Evolutionary conservation across 139 green algal species (phyloP).

Genomic region (Closterium sp.): DNA sequence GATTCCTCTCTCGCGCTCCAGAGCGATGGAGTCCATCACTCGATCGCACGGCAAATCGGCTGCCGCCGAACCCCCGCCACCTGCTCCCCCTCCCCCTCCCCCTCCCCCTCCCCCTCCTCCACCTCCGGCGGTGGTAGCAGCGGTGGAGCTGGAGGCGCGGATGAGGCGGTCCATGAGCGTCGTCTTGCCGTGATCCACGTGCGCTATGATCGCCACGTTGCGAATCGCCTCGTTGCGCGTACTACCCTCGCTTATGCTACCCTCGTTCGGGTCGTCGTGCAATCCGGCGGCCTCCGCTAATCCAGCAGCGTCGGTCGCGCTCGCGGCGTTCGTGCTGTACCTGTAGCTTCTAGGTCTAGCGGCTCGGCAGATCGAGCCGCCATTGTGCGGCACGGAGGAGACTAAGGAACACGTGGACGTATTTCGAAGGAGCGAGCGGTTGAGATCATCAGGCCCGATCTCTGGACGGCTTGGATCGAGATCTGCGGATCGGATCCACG

Average conservation of each 20-base stretch:
- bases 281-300: not conserved
- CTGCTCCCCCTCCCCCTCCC: not conserved
- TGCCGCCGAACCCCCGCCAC: no score
- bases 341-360: not conserved
- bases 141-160: not conserved
- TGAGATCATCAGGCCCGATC: not conserved
- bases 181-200: slow-evolving; percentile 93
- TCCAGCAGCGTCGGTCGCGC: not conserved
- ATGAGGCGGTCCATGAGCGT: slow-evolving; percentile 48
- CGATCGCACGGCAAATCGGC: slow-evolving; percentile 55
- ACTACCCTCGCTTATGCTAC: no score
- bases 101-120: not conserved
- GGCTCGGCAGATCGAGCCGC: not conserved
- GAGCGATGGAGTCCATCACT: slow-evolving; percentile 76
- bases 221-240: slow-evolving; percentile 14
- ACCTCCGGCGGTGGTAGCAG: not conserved
- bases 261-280: no score
- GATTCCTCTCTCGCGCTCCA: slow-evolving; percentile 86
- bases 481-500: not conserved
- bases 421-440: not conserved
- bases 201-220: slow-evolving; percentile 77
- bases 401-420: not conserved
- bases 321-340: not conserved
- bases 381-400: not conserved
- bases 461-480: not conserved